phyloP scores from a whole-genome alignment of 2,329 filamentous ascomycete genomes.

The Ambrosiella xylebori region DNA sequence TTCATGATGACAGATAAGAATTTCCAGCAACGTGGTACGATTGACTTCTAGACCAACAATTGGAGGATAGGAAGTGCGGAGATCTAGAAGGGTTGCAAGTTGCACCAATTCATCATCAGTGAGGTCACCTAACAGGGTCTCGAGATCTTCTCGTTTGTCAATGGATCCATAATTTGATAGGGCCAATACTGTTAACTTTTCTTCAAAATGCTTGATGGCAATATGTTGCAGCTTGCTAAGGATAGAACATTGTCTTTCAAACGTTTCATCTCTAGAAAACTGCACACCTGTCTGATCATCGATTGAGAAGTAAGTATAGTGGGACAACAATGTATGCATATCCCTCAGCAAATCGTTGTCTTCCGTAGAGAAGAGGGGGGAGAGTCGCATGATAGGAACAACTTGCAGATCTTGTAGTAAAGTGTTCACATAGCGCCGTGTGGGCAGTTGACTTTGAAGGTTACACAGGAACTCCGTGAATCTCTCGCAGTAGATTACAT shows the following conservation, averaged over 20 bases:
- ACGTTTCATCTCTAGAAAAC: constrained; percentile 52
- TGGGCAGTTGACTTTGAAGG: constrained; percentile 82
- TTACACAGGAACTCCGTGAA: constrained; percentile 83
- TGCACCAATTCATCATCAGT: constrained; percentile 56
- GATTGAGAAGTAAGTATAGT: constrained; percentile 78
- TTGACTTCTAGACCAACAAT: constrained; percentile 46
- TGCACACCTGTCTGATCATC: constrained; percentile 80
- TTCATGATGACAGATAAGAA: constrained; percentile 59
- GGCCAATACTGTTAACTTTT: constrained; percentile 79
- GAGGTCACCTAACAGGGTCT: constrained; percentile 54
- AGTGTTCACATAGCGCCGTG: constrained; percentile 81
- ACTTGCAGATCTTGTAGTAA: constrained; percentile 74
- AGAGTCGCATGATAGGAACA: constrained; percentile 58
- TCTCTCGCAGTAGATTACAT: constrained; percentile 73
- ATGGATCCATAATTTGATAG: constrained; percentile 86
- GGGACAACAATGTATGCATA: constrained; percentile 59
- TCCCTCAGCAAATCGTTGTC: constrained; percentile 65
- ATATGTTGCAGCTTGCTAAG: constrained; percentile 67
- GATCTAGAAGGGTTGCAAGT: constrained; percentile 53
- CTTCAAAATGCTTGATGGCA: constrained; percentile 65
- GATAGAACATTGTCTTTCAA: constrained; percentile 59
- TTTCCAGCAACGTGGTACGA: constrained; percentile 50
- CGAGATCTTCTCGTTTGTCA: constrained; percentile 61
- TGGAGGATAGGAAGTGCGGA: constrained; percentile 68
- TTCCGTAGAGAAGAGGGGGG: constrained; percentile 58